Conservation (phyloP, 768 basidiomycete species). For the Ephemerocybe angulata region DNA sequence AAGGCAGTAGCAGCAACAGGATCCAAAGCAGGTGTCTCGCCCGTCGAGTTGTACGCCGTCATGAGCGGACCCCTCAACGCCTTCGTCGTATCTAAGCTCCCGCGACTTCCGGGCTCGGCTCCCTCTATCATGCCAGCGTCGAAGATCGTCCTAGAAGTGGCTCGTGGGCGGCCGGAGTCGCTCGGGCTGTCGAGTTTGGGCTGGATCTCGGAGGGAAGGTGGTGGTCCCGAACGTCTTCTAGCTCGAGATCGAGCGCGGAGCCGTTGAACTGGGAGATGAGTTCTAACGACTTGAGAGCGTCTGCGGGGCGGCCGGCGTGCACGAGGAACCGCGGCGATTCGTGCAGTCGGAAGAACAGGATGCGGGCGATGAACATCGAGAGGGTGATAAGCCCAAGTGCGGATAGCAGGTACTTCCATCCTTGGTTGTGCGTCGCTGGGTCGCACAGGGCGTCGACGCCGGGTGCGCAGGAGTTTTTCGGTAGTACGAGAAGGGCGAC, state of each 20-base stretch:
- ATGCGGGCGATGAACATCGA: slow-evolving; percentile 86
- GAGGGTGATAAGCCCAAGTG: slow-evolving; percentile 77
- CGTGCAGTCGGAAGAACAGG: slow-evolving; percentile 86
- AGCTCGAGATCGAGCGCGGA: slow-evolving; percentile 61
- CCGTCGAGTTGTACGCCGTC: slow-evolving; percentile 34
- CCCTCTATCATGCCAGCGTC: slow-evolving; percentile 30
- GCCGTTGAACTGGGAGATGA: slow-evolving; percentile 87
- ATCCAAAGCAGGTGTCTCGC: slow-evolving; percentile 28
- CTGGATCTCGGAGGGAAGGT: slow-evolving; percentile 13
- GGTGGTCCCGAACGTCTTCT: slow-evolving; percentile 62
- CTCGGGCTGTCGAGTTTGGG: neutral
- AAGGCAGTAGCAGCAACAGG: slow-evolving; percentile 18
- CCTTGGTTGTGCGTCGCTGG: slow-evolving; percentile 71
- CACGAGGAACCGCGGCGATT: slow-evolving; percentile 92
- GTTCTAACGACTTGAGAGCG: slow-evolving; percentile 75
- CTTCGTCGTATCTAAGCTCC: slow-evolving; percentile 10
- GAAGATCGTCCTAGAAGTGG: slow-evolving; percentile 32
- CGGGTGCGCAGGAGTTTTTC: slow-evolving; percentile 50
- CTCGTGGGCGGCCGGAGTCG: slow-evolving; percentile 13
- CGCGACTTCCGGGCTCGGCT: slow-evolving; percentile 3
- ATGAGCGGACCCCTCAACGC: slow-evolving; percentile 13
- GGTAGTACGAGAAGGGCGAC: slow-evolving; percentile 82
- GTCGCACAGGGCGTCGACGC: slow-evolving; percentile 50
- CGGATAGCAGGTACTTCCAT: slow-evolving; percentile 82
- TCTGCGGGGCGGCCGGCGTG: slow-evolving; percentile 82